phyloP scores from a whole-genome alignment of 2,329 filamentous ascomycete genomes.

The Ambrosiella cleistominuta region DNA sequence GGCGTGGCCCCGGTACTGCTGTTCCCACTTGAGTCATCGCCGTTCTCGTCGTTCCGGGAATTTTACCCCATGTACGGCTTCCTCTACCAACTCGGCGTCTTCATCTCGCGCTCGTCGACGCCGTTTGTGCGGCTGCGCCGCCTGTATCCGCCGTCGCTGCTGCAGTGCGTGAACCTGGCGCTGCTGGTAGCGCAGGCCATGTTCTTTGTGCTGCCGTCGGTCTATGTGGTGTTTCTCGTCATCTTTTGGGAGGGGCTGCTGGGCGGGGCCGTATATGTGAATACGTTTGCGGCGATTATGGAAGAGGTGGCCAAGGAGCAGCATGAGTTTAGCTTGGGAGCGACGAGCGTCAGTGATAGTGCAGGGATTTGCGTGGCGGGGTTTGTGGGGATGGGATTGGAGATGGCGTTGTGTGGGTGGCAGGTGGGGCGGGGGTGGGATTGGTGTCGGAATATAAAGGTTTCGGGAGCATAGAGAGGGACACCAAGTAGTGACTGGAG shows the following conservation, averaged over 20 bases:
- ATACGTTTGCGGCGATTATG: slow-evolving; percentile 87
- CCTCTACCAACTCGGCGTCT: slow-evolving; percentile 88
- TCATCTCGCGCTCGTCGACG: slow-evolving; percentile 79
- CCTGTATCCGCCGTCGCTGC: slow-evolving; percentile 63
- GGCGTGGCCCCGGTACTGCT: slow-evolving; percentile 79
- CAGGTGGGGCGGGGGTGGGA: slow-evolving; percentile 67
- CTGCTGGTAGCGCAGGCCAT: slow-evolving; percentile 61
- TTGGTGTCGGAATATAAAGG: slow-evolving; percentile 45
- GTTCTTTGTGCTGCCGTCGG: slow-evolving; percentile 63
- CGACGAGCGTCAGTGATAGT: slow-evolving; percentile 82
- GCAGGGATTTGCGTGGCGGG: slow-evolving; percentile 80
- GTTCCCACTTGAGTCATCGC: slow-evolving; percentile 59
- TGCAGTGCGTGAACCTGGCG: slow-evolving; percentile 64
- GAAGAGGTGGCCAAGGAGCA: slow-evolving; percentile 62
- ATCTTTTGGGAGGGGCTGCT: slow-evolving; percentile 91
- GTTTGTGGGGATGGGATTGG: slow-evolving; percentile 65
- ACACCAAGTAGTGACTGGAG: no score
- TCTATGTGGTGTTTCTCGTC: slow-evolving; percentile 70
- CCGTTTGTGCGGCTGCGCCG: slow-evolving; percentile 68
- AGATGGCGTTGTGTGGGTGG: slow-evolving; percentile 66
- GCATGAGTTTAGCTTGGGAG: slow-evolving; percentile 77
- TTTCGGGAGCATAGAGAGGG: slow-evolving; percentile 3
- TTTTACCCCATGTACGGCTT: slow-evolving; percentile 94
- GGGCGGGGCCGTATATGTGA: slow-evolving; percentile 85
- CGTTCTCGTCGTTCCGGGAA: slow-evolving; percentile 63